Base-by-base conservation (phyloP, 495 filamentous ascomycete genomes). In the Aspergillus haitiensis region DNA sequence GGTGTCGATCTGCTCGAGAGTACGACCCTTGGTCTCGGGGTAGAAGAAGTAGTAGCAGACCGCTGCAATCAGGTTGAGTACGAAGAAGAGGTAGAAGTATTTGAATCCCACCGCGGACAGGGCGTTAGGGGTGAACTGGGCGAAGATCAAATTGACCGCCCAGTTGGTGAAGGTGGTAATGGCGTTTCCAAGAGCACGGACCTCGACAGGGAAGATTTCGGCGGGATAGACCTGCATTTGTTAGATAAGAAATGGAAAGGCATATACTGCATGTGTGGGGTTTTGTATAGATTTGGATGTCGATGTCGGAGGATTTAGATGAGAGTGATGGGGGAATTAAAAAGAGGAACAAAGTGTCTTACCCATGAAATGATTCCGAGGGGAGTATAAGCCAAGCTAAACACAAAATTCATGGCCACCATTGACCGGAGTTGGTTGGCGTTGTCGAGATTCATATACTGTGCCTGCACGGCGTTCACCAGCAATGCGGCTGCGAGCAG, bases 151-250 rank as follows among this genome's bases (percentile, higher is more conserved):
- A 56, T 80, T 82, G 2, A 80, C 69, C 18, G 75, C 76, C 70
- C 81, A 82, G 66, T 82, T 81, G 6, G 76, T 77, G 52, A 79
- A 72, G 9, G 81, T 81, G 6, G 79, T 72, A 12, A 84, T 54
- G 11, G 78, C 71, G 58, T 81, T 82, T 7, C 76, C 79, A 48
- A 77, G 77, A 31, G 73, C 76, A 45, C 81, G 76, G 11, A 81
- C 73, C 54, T 81, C 75, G 7, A 79, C 71, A 1, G 79, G 81
- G 71, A 82, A 81, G 39, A 84, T 80, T 69, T 84, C 80, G n/a
- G 84, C 82, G 47, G 78, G 77, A 52, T 81, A 82, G 13, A 81
- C 75, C 55, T 58, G 32, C 36, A 5, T 34, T 52, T 27, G 21
- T 27, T 27, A 27, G 21, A 27, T 27, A 27, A 27, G 21, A 27